Conservation (phyloP, 257 asterid species). For the Perilla frutescens region DNA sequence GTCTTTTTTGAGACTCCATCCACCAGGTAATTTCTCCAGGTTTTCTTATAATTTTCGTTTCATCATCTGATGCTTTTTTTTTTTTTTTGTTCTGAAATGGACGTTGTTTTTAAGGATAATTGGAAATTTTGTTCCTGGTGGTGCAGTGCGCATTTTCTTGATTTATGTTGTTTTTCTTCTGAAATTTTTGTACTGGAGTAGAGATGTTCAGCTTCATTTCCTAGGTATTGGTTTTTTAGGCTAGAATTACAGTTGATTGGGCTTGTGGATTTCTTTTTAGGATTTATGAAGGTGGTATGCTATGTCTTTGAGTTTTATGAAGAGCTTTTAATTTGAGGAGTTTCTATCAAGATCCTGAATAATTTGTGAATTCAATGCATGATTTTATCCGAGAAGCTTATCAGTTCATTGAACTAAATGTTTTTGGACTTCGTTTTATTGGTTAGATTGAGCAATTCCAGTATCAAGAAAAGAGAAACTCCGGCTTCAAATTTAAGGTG, state of each 20-base stretch:
- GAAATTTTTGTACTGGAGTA: not conserved
- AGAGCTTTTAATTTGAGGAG: not conserved
- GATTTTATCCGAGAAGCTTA: not conserved
- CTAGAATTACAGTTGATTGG: not conserved
- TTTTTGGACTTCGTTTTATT: not conserved
- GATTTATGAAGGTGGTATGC: not conserved
- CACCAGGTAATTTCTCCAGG: conserved; percentile 40
- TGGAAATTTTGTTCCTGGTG: not conserved
- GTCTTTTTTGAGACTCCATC: conserved; percentile 53
- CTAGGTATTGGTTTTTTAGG: not conserved
- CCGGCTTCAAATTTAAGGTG: conserved; percentile 9
- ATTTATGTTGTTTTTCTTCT: not conserved
- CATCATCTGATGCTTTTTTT: not conserved
- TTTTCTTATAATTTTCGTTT: not conserved
- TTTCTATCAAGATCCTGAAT: not conserved
- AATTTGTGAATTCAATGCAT: not conserved
- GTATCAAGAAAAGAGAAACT: not conserved
- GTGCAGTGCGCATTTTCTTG: not conserved
- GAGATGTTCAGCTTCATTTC: not conserved
- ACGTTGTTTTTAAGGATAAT: not conserved
- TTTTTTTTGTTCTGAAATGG: not conserved
- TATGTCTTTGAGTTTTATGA: not conserved
- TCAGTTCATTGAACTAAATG: not conserved
- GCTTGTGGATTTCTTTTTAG: not conserved
- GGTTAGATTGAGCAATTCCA: conserved; percentile 8